Evolutionary conservation across 1,284 basidiomycete species (phyloP).

Genomic region (Irpex rosettiformis): DNA sequence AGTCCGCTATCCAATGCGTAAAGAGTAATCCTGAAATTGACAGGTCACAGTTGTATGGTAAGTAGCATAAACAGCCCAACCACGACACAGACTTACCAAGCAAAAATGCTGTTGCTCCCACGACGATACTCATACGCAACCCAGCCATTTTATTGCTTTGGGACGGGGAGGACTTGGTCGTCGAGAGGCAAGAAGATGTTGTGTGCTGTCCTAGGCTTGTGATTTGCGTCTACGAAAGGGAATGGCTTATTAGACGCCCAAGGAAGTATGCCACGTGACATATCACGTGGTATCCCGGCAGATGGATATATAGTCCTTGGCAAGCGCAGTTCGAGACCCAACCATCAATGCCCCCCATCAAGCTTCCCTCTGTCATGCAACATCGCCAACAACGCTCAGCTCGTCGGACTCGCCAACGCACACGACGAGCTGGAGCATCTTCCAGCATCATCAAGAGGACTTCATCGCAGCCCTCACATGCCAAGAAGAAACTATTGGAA

Average conservation of each 20-base stretch:
- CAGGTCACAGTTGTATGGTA: neutral
- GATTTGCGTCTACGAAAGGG: neutral
- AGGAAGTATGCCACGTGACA: neutral
- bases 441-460: neutral
- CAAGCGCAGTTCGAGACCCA: neutral
- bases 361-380: constrained; percentile 1
- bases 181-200: neutral
- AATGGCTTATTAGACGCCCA: neutral
- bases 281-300: neutral
- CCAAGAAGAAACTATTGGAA: constrained; percentile 5
- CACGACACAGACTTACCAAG: constrained; percentile 45
- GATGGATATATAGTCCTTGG: neutral
- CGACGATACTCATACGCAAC: constrained; percentile 64
- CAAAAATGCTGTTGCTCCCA: constrained; percentile 75
- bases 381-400: constrained; percentile 2
- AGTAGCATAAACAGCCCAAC: neutral
- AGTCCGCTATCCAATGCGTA: constrained; percentile 86
- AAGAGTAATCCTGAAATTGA: constrained; percentile 60
- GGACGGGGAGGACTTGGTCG: neutral
- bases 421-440: constrained; percentile 4
- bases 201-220: neutral
- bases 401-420: neutral
- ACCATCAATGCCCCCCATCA: neutral
- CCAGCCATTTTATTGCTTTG: constrained; percentile 35
- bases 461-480: neutral